Conservation (phyloP, 116 monocot genomes). For the Papilionanthe hybrid region DNA sequence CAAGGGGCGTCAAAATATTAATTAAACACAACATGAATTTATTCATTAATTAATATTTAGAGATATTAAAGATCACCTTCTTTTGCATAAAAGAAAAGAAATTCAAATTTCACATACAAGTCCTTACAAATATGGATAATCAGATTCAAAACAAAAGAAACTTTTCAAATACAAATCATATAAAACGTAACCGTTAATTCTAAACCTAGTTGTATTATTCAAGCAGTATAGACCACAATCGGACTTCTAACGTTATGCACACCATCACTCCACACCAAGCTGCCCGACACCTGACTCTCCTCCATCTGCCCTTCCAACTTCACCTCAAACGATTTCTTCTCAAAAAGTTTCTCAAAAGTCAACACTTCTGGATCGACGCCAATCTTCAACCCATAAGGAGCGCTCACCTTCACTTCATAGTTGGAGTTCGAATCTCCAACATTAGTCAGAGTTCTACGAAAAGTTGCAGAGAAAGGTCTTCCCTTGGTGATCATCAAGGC, state of each 20-base stretch:
- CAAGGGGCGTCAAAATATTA: too few species aligned
- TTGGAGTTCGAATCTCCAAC: conserved; percentile 6
- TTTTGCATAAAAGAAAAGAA: too few species aligned
- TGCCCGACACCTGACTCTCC: not conserved
- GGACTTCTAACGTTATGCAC: conserved; percentile 19
- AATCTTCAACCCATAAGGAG: conserved; percentile 2
- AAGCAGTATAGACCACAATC: conserved; percentile 14
- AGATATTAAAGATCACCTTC: too few species aligned
- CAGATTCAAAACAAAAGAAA: too few species aligned
- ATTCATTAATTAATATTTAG: too few species aligned
- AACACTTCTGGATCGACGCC: conserved; percentile 4
- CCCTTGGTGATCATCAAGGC: conserved; percentile 3
- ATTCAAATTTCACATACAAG: too few species aligned
- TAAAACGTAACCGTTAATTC: too few species aligned
- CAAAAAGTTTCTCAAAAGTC: conserved; percentile 5
- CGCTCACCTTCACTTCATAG: not conserved
- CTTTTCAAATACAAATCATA: too few species aligned
- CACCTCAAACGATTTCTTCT: conserved; percentile 20
- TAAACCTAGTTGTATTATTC: too few species aligned
- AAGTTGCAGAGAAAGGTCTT: not conserved
- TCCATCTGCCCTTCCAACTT: not conserved
- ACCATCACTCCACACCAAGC: conserved; percentile 20
- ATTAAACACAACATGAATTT: too few species aligned
- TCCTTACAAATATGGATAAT: too few species aligned
- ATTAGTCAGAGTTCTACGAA: conserved; percentile 24